These are phyloP conservation scores for Ganoderma meredithae DNA, from an alignment of 1,284 basidiomycete species.

Conservation along the genomic window DNA sequence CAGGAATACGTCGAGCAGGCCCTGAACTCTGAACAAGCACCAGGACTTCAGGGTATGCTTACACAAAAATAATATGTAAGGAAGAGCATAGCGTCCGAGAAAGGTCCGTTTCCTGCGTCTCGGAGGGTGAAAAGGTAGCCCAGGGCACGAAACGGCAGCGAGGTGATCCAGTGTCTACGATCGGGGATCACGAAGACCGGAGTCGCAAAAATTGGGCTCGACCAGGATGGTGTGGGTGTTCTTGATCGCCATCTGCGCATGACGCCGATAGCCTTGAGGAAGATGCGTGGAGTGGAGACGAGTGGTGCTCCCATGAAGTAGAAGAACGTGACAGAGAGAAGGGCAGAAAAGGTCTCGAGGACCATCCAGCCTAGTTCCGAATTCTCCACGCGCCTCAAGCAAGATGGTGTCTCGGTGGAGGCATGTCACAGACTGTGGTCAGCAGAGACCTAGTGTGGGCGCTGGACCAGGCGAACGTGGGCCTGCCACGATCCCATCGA, in stretches of 20 bases:
- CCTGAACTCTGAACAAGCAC: slow-evolving; percentile 3
- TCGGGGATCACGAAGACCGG: background rate
- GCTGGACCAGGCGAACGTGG: slow-evolving; percentile 60
- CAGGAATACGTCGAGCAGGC: slow-evolving; percentile 21
- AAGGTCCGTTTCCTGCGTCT: slow-evolving; percentile 17
- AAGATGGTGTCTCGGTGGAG: background rate
- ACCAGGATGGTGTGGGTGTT: background rate
- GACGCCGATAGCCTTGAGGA: too few relatives aligned
- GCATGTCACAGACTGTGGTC: background rate
- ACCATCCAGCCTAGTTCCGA: background rate
- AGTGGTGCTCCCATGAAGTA: background rate
- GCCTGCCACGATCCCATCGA: slow-evolving; percentile 83
- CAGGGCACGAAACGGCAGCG: background rate
- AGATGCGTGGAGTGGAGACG: background rate
- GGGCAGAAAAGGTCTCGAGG: background rate
- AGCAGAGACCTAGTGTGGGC: slow-evolving; percentile 16
- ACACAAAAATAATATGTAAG: slow-evolving; percentile 16
- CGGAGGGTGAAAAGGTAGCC: slow-evolving; percentile 17
- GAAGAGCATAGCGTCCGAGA: slow-evolving; percentile 18
- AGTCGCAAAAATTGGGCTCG: background rate
- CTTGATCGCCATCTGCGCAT: background rate
- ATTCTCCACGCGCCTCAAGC: background rate
- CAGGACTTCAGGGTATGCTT: slow-evolving; percentile 22
- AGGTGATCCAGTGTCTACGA: background rate
- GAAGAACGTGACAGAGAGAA: background rate